Base-by-base conservation (phyloP, 805 yeast species). In the Ogataea trehaloabstinens region DNA sequence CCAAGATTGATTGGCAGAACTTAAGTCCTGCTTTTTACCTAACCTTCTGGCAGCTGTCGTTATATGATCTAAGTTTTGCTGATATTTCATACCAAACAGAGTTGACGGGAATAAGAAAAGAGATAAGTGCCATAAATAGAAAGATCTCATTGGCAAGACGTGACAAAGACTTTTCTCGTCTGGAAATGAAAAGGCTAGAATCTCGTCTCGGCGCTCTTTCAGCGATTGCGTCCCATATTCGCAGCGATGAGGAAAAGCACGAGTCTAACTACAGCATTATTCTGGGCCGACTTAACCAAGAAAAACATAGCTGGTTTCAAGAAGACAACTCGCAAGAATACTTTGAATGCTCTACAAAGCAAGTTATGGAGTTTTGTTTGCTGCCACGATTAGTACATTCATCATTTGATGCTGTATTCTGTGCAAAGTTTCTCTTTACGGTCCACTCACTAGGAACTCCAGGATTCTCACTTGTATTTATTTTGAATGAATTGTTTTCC, bases 351-450 rank as follows among this genome's bases (percentile, higher is more conserved):
- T 17, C 37, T 4, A 35, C 36, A 19, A 25, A 35, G 19, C 49
- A 46, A 25, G 29, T 87, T 34, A 54, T 87, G 24, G 81, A 82
- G 44, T 58, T 61, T 37, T 87, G 96, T 58, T 50, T 87, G 5
- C 60, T 89, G 10, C 96, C 96, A 8, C 69, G 97, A 47, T 72
- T 81, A 3, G 58, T 83, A 2, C 88, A 83, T 46, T 85, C 96
- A 0, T 79, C 95, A 0, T 75, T 82, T 45, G 97, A 89, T 63
- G 95, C 96, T 0, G 67, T 84, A 0, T 90, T 66, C 55, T 61
- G 80, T 24, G 77, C 85, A 0, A 68, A 70, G 39, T 86, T 89
- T 52, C 45, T 88, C 6, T 71, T 77, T 40, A 63, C 68, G 31
- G 50, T 80, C 15, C 77, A 80, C 38, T 55, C 63, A 0, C 35